These are phyloP conservation scores for Fonsecaea monophora DNA, from an alignment of 2,329 filamentous ascomycete genomes.

Conservation along the genomic window DNA sequence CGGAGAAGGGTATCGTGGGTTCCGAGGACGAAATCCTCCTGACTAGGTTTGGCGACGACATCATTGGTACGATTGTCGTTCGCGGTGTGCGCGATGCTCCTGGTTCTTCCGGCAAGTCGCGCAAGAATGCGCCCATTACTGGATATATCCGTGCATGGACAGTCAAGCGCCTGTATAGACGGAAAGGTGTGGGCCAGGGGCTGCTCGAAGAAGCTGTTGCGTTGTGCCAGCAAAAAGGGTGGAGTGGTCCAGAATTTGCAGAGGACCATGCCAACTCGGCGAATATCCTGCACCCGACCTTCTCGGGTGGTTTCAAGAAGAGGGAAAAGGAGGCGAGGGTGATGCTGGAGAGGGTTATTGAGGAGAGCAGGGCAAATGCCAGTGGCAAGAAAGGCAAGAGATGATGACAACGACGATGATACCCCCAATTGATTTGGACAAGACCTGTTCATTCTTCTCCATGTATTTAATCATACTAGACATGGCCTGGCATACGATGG, in stretches of 20 bases:
- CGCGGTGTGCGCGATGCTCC: slow-evolving; percentile 36
- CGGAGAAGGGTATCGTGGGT: slow-evolving; percentile 44
- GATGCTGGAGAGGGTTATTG: slow-evolving; percentile 44
- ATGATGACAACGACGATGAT: slow-evolving; percentile 7
- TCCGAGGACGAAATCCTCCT: slow-evolving; percentile 67
- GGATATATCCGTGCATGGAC: slow-evolving; percentile 77
- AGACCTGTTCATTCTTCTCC: background rate
- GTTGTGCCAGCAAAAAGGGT: slow-evolving; percentile 71
- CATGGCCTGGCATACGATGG: background rate
- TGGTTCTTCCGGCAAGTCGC: slow-evolving; percentile 24
- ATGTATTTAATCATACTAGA: background rate
- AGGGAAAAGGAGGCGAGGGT: slow-evolving; percentile 63
- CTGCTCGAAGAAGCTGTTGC: slow-evolving; percentile 76
- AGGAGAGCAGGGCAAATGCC: slow-evolving; percentile 19
- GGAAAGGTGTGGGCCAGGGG: slow-evolving; percentile 73
- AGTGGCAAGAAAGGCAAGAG: slow-evolving; percentile 26
- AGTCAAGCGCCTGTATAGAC: slow-evolving; percentile 71
- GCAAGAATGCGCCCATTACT: slow-evolving; percentile 29
- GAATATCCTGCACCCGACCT: slow-evolving; percentile 64
- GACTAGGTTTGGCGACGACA: slow-evolving; percentile 69
- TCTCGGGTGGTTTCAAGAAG: slow-evolving; percentile 67
- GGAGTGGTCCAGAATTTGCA: slow-evolving; percentile 74
- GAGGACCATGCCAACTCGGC: slow-evolving; percentile 76
- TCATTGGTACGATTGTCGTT: slow-evolving; percentile 75
- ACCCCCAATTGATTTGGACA: background rate